Evolutionary conservation across 257 asterid genomes (phyloP).

Genomic region (Plantago major): DNA sequence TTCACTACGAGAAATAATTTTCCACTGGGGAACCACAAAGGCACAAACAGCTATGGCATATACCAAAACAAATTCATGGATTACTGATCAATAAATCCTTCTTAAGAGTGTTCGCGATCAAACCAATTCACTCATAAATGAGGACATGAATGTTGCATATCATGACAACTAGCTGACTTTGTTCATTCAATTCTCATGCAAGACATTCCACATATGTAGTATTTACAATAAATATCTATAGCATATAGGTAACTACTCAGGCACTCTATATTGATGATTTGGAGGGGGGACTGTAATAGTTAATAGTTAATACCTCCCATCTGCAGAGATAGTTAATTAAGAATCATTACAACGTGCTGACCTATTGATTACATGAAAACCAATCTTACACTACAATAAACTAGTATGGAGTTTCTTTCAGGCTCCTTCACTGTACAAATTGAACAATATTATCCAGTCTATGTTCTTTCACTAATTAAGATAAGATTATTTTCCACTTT

Average conservation of each 20-base stretch:
- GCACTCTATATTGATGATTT: slow-evolving; percentile 2
- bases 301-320: slow-evolving; percentile 3
- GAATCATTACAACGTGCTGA: slow-evolving; percentile 2
- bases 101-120: background rate
- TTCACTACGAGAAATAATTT: background rate
- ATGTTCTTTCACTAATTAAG: slow-evolving; percentile 1
- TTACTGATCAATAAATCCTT: too few species aligned
- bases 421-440: background rate
- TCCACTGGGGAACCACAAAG: background rate
- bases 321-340: slow-evolving; percentile 7
- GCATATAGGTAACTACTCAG: background rate
- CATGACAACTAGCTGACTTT: background rate
- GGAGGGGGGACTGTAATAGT: slow-evolving; percentile 13
- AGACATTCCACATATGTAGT: background rate
- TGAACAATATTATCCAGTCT: too few species aligned
- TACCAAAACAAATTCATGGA: background rate
- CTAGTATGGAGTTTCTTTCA: background rate
- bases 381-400: background rate
- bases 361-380: background rate
- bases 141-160: background rate
- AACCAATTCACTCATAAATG: background rate
- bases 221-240: too few species aligned
- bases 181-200: background rate
- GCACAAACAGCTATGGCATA: background rate
- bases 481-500: background rate